Evolutionary conservation across 129 eudicot genomes (phyloP), one percentile per base, ranked within the genome.

Genomic region (Deinandra increscens): DNA sequence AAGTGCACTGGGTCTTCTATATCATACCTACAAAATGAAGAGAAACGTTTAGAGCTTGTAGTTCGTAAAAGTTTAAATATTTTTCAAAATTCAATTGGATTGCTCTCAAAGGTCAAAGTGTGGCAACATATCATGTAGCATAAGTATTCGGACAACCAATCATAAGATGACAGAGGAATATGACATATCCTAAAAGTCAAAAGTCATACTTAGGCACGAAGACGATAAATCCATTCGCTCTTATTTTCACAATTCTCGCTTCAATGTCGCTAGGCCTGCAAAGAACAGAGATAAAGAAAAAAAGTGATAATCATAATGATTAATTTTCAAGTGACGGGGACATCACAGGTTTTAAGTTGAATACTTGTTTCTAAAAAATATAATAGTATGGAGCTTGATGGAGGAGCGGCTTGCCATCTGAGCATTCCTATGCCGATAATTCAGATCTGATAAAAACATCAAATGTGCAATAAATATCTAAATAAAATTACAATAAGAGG

Each of bases 361-460:
- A 42, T 82, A 93, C 98, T 90, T 78, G 9, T 87, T 87, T 71
- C 88, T 89, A 85, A 93, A 93, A 75, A 81, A 93, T 22, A 89
- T 87, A 13, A 86, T 80, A 15, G 98, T 93, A 75, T 93, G 98
- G 59, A 93, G 97, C 84, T 93, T 97, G 20, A 93, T 95, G 69
- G 98, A 93, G 61, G 96, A 86, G 66, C 98, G 88, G 66, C 98
- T 86, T 50, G 98, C 98, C 97, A 93, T 93, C 78, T 93, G 98
- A 34, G 98, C 96, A 83, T 93, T 93, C 70, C 91, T 85, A 75
- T 93, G 98, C 38, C 98, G 85, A 85, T 86, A 93, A 80, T 93
- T 89, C 62, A 93, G 71, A 89, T 93, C 98, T 89, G 84, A 38
- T 75, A 15, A 29, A 31, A 75, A 79, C 37, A 15, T 14, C 63